A percentile compares a stretch with the other conserved stretches of the same genome.
Evolutionary conservation across 768 basidiomycete genomes (phyloP).

Genomic region (Phaeotremella skinneri): DNA sequence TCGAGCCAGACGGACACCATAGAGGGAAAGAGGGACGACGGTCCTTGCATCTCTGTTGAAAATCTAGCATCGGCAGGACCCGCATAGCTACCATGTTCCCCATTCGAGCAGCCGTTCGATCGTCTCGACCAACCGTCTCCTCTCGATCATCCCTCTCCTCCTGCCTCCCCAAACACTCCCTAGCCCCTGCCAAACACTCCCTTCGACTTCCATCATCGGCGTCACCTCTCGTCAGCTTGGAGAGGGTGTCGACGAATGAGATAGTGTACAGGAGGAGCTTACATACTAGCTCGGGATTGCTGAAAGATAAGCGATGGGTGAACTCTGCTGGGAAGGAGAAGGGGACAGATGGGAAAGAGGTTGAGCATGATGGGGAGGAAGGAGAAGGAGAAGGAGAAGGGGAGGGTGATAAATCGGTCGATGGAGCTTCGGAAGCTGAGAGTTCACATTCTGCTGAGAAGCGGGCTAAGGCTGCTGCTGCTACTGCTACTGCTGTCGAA

Average conservation of each 20-base stretch:
- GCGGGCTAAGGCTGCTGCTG: slow-evolving; percentile 19
- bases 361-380: slow-evolving; percentile 6
- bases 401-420: slow-evolving; percentile 6
- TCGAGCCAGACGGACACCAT: too few species aligned
- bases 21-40: too few species aligned
- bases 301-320: slow-evolving; percentile 39
- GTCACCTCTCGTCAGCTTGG: too few species aligned
- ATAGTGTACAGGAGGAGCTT: slow-evolving; percentile 10
- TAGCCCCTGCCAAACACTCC: slow-evolving; percentile 3
- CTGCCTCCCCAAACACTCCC: slow-evolving; percentile 9
- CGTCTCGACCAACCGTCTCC: slow-evolving; percentile 19
- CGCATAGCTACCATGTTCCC: slow-evolving; percentile 34
- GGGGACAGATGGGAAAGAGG: slow-evolving; percentile 15
- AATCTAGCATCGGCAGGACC: too few species aligned
- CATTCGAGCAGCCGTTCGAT: slow-evolving; percentile 31
- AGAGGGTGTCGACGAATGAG: too few species aligned
- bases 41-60: too few species aligned
- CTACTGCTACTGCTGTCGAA: slow-evolving; percentile 1
- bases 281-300: slow-evolving; percentile 17
- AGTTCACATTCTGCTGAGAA: slow-evolving; percentile 31
- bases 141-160: slow-evolving; percentile 35
- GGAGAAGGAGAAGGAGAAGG: slow-evolving; percentile 7
- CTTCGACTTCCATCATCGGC: slow-evolving; percentile 1
- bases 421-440: slow-evolving; percentile 17
- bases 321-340: slow-evolving; percentile 30